Evolutionary conservation across 139 green algal genomes (phyloP), one percentile per base, ranked within the genome.

Genomic region (Auxenochlorella pyrenoidosa): DNA sequence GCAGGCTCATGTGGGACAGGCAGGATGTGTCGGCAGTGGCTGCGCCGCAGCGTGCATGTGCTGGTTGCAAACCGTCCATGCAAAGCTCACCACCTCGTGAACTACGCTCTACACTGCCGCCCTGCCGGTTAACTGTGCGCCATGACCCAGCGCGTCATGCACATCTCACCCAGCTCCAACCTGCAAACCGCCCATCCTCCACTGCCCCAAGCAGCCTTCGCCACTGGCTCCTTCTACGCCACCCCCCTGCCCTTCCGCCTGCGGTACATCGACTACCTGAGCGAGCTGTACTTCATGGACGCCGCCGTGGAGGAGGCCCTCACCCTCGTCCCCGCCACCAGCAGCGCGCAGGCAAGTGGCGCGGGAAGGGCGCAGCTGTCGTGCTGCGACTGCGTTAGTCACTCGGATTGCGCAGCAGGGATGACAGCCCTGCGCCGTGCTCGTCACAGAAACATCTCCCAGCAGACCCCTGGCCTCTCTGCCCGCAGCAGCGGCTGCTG

Each of bases 141-240:
- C n/a, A n/a, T n/a, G n/a, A n/a, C n/a, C n/a, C n/a, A n/a, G n/a
- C n/a, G 24, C 60, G 24, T 28, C 12, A 68, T 71, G 28, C 63
- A 4, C 59, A 68, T 16, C 5, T 34, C 28, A 12, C 28, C 63
- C 28, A 36, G 2, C 4, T 2, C 41, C 40, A 44, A 5, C 16
- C 34, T 24, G 3, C 40, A 58, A 18, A 1, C 41, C 8, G 22
- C 73, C 24, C 41, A 2, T 15, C 32, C 32, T 16, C 2, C 16
- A 2, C 47, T 22, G 22, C n/a, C 32, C 34, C 77, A 32, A 6
- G 26, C 77, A 83, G 77, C 30, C 77, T 83, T 83, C 66, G 77
- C 44, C 77, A 70, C 47, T n/a, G 41, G 75, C 26, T 30, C 51
- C 77, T 44, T 68, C n/a, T 83, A 83, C 77, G 34, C 40, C 77